phyloP scores from a whole-genome alignment of 768 basidiomycete genomes.

The Kwoniella sp. region DNA sequence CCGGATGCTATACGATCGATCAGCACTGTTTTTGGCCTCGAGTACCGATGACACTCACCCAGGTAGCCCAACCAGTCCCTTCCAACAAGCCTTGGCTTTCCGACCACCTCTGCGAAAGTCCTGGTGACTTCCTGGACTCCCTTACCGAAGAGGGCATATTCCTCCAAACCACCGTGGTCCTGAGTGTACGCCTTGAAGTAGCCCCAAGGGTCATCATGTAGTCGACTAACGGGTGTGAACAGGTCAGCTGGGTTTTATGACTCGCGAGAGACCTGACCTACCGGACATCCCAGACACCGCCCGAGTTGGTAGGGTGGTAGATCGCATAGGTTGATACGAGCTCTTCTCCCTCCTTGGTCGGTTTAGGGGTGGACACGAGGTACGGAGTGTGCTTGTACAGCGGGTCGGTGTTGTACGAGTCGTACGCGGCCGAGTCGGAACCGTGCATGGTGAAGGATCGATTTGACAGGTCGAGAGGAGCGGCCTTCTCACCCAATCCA shows the following conservation, averaged over 20 bases:
- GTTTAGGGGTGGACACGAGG: conserved; percentile 33
- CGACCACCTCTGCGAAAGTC: conserved; percentile 40
- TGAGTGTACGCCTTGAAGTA: conserved; percentile 41
- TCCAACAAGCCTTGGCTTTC: conserved; percentile 35
- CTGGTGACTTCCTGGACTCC: conserved; percentile 32
- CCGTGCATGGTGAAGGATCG: conserved; percentile 32
- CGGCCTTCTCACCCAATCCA: conserved; percentile 45
- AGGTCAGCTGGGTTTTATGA: too few relatives aligned
- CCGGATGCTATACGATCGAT: conserved; percentile 25
- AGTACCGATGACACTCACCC: conserved; percentile 15
- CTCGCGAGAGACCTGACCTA: too few relatives aligned
- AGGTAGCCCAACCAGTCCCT: conserved; percentile 47
- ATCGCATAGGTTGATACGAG: conserved; percentile 20
- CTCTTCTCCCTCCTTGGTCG: conserved; percentile 12
- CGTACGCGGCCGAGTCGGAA: conserved; percentile 43
- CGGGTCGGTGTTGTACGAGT: conserved; percentile 42
- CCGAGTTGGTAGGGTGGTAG: conserved; percentile 36
- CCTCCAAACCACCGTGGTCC: conserved; percentile 46
- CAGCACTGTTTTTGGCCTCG: not conserved
- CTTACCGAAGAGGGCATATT: conserved; percentile 39
- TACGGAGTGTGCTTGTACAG: conserved; percentile 50
- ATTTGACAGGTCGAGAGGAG: conserved; percentile 39
- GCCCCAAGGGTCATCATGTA: conserved; percentile 44
- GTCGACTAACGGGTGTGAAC: too few relatives aligned
- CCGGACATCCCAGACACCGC: conserved; percentile 42